Evolutionary conservation across 1,284 basidiomycete species (phyloP).

Genomic region (Wolfiporia cocos): DNA sequence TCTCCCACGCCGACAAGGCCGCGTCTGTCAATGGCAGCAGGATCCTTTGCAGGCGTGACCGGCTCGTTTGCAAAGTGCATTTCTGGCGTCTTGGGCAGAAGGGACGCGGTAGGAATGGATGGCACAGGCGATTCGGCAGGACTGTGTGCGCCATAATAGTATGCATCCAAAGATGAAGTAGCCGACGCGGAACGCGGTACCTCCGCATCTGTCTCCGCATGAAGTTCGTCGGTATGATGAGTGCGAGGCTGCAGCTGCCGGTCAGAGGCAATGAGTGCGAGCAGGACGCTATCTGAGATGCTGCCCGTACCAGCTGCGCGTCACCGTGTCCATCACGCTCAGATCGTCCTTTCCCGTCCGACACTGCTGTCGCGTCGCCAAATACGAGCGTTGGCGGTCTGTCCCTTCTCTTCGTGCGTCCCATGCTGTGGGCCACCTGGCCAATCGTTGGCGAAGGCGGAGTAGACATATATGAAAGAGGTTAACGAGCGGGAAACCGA

Average conservation of each 20-base stretch:
- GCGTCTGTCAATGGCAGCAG: conserved; percentile 79
- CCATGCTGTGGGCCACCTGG: conserved; percentile 25
- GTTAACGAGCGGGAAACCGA: conserved; percentile 27
- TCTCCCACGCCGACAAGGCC: conserved; percentile 93
- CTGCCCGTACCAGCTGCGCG: conserved; percentile 19
- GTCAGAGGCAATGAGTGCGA: not conserved
- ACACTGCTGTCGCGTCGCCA: conserved; percentile 17
- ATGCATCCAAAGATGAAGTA: conserved; percentile 76
- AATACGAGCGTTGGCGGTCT: conserved; percentile 32
- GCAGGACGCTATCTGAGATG: not conserved
- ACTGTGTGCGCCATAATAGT: conserved; percentile 70
- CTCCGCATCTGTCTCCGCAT: conserved; percentile 26
- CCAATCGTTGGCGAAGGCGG: conserved; percentile 24
- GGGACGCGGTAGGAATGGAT: conserved; percentile 34
- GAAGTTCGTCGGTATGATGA: conserved; percentile 26
- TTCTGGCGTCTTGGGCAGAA: conserved; percentile 36
- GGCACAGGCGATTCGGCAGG: conserved; percentile 57
- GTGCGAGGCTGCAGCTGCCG: conserved; percentile 35
- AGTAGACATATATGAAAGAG: conserved; percentile 29
- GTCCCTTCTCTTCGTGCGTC: conserved; percentile 28
- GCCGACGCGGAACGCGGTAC: conserved; percentile 52
- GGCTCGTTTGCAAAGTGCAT: conserved; percentile 40
- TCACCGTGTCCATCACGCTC: conserved; percentile 22
- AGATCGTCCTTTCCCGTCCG: conserved; percentile 22
- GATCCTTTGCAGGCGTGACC: conserved; percentile 72